A percentile compares a stretch with the other conserved stretches of the same genome.
These are phyloP conservation scores for Penicillium aurantiogriseum DNA, from an alignment of 2,329 filamentous ascomycete genomes.

Conservation along the genomic window DNA sequence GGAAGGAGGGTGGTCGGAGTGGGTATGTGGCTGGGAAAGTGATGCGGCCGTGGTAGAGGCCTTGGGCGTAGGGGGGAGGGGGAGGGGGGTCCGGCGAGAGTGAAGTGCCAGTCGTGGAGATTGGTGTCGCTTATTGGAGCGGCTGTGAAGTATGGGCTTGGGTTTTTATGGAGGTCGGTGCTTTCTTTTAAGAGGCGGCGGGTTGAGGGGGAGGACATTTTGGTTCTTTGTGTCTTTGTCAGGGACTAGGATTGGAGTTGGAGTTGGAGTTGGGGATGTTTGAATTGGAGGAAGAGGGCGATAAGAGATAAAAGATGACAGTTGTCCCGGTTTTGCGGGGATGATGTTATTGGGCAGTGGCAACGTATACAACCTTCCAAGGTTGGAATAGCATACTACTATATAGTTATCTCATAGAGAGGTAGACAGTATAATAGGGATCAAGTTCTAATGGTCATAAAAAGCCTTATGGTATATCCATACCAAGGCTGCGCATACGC, in stretches of 20 bases:
- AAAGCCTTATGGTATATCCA: neutral
- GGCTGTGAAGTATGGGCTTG: slow-evolving; percentile 82
- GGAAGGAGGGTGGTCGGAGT: slow-evolving; percentile 88
- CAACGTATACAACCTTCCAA: neutral
- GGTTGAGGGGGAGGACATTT: slow-evolving; percentile 37
- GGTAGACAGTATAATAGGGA: neutral
- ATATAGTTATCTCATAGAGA: neutral
- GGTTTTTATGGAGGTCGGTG: slow-evolving; percentile 73
- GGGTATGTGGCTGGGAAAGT: slow-evolving; percentile 86
- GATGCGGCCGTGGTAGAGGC: slow-evolving; percentile 95
- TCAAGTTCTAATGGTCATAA: neutral
- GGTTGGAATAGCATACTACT: no score
- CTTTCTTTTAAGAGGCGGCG: slow-evolving; percentile 70
- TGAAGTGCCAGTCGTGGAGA: slow-evolving; percentile 99
- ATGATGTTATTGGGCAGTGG: neutral
- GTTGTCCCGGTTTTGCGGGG: neutral
- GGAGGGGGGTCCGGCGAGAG: slow-evolving; percentile 80
- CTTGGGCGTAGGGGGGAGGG: slow-evolving; percentile 77
- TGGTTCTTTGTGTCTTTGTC: neutral
- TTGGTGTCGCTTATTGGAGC: slow-evolving; percentile 76
- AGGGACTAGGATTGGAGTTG: neutral
- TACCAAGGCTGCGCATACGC: neutral
- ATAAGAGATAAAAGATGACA: neutral
- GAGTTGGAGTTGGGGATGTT: neutral
- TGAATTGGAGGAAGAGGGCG: neutral